A percentile compares a stretch with the other conserved stretches of the same genome.
Evolutionary conservation across 805 yeast genomes (phyloP).

Genomic region (Saturnispora dispora): DNA sequence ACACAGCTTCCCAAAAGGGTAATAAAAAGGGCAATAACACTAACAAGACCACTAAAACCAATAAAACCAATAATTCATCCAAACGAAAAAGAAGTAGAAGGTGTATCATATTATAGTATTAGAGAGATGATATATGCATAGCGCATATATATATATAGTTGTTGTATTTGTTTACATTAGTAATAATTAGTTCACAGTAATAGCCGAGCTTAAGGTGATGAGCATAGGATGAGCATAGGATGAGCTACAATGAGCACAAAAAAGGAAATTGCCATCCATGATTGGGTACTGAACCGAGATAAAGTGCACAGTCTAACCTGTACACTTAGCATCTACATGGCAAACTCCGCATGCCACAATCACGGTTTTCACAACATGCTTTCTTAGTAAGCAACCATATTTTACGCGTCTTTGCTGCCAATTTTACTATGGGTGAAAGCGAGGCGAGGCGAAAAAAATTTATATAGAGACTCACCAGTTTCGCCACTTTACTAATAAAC

Average conservation of each 20-base stretch:
- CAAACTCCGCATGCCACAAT: background rate
- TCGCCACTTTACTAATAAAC: background rate
- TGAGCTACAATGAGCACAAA: background rate
- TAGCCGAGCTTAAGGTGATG: background rate
- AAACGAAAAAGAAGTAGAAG: slow-evolving; percentile 1
- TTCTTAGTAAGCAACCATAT: background rate
- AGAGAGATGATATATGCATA: background rate
- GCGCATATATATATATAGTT: background rate
- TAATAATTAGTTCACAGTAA: background rate
- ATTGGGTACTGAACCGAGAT: too few species aligned
- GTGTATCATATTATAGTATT: slow-evolving; percentile 5
- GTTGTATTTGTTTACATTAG: background rate
- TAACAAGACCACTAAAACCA: background rate
- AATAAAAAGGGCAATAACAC: background rate
- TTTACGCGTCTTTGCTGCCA: background rate
- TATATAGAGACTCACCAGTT: background rate
- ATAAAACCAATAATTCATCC: background rate
- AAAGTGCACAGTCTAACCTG: too few species aligned
- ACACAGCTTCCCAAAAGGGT: background rate
- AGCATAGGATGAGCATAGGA: background rate
- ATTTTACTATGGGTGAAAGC: background rate
- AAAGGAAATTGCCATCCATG: too few species aligned
- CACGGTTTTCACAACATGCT: background rate
- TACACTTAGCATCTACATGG: too few species aligned
- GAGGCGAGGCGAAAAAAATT: background rate